phyloP scores from a whole-genome alignment of 331 rosid species.

The Quercus lobata region DNA sequence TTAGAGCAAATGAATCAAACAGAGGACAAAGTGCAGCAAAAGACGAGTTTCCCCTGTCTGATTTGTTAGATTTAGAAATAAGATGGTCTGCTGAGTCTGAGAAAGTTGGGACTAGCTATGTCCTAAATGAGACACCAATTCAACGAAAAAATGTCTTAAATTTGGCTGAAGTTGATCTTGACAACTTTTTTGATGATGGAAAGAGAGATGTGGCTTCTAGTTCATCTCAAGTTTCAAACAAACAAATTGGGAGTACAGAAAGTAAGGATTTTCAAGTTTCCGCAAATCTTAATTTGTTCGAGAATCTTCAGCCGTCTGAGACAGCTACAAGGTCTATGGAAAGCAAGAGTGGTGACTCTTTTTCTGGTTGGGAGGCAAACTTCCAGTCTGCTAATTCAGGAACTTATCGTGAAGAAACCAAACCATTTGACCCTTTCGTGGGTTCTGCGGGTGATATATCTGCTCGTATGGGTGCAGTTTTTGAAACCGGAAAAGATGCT shows the following conservation, averaged over 20 bases:
- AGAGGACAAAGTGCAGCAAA: constrained; percentile 42
- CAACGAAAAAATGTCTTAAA: constrained; percentile 38
- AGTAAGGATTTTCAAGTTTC: constrained; percentile 23
- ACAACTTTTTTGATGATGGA: constrained; percentile 38
- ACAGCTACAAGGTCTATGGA: constrained; percentile 27
- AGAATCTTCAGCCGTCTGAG: constrained; percentile 37
- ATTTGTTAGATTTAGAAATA: constrained; percentile 72
- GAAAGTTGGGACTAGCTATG: constrained; percentile 20
- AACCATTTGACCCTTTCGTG: constrained; percentile 35
- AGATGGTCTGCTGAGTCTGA: constrained; percentile 68
- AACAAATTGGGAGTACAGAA: constrained; percentile 13
- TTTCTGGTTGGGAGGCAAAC: constrained; percentile 73
- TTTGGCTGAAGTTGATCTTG: constrained; percentile 59
- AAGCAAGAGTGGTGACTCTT: constrained; percentile 40
- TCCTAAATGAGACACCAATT: constrained; percentile 23
- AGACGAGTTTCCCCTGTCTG: constrained; percentile 57
- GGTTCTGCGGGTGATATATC: constrained; percentile 43
- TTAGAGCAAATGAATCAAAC: constrained; percentile 39
- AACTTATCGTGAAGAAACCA: constrained; percentile 29
- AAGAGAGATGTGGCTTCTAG: constrained; percentile 32
- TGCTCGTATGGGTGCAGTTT: constrained; percentile 29
- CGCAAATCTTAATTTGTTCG: constrained; percentile 54
- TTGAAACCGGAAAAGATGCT: constrained; percentile 36
- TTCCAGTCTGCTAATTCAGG: constrained; percentile 54
- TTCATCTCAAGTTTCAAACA: constrained; percentile 25